These are phyloP conservation scores for Dictyostelium firmibasis DNA, from an alignment of 78 protist genomes.

Conservation along the genomic window DNA sequence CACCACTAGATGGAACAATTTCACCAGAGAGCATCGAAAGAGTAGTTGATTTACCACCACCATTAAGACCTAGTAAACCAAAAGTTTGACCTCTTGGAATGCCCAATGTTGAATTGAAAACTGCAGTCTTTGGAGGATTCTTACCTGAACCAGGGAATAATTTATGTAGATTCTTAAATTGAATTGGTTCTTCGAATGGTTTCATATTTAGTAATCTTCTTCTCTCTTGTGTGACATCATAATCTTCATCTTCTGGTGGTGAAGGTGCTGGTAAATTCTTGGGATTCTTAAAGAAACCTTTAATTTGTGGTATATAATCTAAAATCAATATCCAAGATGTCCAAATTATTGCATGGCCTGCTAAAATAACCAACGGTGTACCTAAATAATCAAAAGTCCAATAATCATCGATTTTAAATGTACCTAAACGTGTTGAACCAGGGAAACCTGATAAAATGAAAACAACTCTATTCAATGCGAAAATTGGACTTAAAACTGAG, in stretches of 20 bases:
- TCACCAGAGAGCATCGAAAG: conserved; percentile 92
- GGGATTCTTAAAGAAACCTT: not conserved
- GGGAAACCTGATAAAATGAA: conserved; percentile 13
- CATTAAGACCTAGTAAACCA: conserved; percentile 85
- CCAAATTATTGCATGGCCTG: conserved; percentile 34
- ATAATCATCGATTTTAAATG: not conserved
- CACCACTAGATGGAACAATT: conserved; percentile 86
- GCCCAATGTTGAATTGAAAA: conserved; percentile 13
- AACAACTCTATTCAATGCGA: not conserved
- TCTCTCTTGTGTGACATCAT: conserved; percentile 43
- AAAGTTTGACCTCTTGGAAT: conserved; percentile 48
- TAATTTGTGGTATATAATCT: conserved; percentile 19
- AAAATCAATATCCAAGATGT: conserved; percentile 13
- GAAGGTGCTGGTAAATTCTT: conserved; percentile 29
- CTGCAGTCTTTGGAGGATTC: conserved; percentile 19
- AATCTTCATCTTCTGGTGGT: conserved; percentile 53
- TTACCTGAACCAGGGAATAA: conserved; percentile 10
- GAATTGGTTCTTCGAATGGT: not conserved
- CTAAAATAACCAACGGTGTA: not conserved
- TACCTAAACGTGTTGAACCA: conserved; percentile 23
- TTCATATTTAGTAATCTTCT: not conserved
- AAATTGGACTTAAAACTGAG: conserved; percentile 18
- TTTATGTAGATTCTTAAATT: not conserved
- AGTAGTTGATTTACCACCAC: conserved; percentile 96
- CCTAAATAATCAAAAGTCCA: conserved; percentile 22